Percentiles rank a stretch among this genome's conserved stretches.
phyloP scores from a whole-genome alignment of 78 protist species.

The Dictyostelium brefeldianum region DNA sequence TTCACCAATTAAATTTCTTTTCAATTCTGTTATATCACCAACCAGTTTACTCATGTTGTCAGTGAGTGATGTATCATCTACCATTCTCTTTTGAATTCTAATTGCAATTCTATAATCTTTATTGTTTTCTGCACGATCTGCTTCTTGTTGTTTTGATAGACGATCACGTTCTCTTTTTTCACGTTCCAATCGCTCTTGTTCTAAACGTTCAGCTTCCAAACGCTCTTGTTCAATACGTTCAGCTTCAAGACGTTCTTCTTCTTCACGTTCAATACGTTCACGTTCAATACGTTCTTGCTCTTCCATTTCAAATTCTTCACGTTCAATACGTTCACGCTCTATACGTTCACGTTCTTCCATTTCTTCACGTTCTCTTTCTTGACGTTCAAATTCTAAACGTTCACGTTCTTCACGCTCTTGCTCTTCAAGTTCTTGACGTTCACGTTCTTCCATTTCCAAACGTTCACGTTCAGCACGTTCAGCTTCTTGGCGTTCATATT shows the following conservation, averaged over 20 bases:
- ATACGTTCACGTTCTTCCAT: constrained; percentile 24
- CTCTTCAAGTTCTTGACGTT: constrained; percentile 18
- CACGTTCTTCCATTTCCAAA: constrained; percentile 18
- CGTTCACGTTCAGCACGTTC: constrained; percentile 46
- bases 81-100: constrained; percentile 57
- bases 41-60: constrained; percentile 31
- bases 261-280: constrained; percentile 55
- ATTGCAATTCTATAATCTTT: constrained; percentile 53
- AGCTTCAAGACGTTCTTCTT: neutral
- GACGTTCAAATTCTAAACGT: constrained; percentile 43
- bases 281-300: constrained; percentile 33
- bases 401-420: constrained; percentile 30
- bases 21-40: constrained; percentile 69
- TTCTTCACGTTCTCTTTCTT: constrained; percentile 31
- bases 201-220: constrained; percentile 4
- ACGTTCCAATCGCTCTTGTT: constrained; percentile 17
- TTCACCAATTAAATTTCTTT: constrained; percentile 74
- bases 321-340: constrained; percentile 52
- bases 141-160: neutral
- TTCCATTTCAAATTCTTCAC: constrained; percentile 27
- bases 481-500: constrained; percentile 9
- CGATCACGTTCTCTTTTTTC: constrained; percentile 13
- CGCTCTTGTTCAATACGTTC: constrained; percentile 52
- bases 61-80: constrained; percentile 30
- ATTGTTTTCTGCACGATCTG: constrained; percentile 16